phyloP scores from a whole-genome alignment of 2,329 filamentous ascomycete species.

The Cladosporium halotolerans region DNA sequence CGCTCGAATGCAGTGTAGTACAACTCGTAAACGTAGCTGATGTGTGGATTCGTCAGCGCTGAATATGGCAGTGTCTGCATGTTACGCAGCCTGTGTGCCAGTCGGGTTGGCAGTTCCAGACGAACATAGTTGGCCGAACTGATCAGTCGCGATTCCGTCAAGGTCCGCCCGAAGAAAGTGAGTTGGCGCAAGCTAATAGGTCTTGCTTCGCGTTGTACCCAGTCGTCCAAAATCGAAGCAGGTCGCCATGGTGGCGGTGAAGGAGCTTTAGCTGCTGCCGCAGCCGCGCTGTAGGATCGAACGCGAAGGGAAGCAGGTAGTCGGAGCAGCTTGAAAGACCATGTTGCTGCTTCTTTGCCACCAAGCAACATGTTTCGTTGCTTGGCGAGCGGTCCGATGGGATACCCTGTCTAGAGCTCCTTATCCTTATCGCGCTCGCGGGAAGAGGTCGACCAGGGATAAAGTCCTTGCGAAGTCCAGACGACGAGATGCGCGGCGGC shows the following conservation, averaged over 20 bases:
- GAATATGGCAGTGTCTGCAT: constrained; percentile 96
- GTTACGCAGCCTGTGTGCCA: constrained; percentile 90
- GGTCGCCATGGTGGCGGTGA: constrained; percentile 52
- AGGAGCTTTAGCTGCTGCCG: constrained; percentile 6
- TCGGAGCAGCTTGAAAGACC: not conserved
- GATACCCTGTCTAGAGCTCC: too few relatives aligned
- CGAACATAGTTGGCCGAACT: constrained; percentile 97
- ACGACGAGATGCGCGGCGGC: too few relatives aligned
- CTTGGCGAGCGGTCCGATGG: not conserved
- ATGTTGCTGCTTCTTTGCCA: not conserved
- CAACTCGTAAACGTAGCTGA: constrained; percentile 90
- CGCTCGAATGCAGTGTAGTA: constrained; percentile 96
- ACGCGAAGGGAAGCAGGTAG: constrained; percentile 5
- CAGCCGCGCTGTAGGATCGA: not conserved
- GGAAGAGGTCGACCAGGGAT: too few relatives aligned
- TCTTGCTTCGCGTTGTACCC: constrained; percentile 84
- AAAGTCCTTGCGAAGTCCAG: too few relatives aligned
- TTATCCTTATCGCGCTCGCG: too few relatives aligned
- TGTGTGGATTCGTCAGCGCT: constrained; percentile 89
- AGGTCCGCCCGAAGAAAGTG: constrained; percentile 90
- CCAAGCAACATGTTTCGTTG: not conserved
- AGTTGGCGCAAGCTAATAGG: constrained; percentile 96
- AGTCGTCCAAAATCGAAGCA: constrained; percentile 58
- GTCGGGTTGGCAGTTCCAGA: constrained; percentile 80
- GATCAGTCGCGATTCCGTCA: constrained; percentile 83